Percentiles rank a stretch among this genome's conserved stretches.
These are phyloP conservation scores for Podaxis rugospora DNA, from an alignment of 768 basidiomycete genomes.

Conservation along the genomic window DNA sequence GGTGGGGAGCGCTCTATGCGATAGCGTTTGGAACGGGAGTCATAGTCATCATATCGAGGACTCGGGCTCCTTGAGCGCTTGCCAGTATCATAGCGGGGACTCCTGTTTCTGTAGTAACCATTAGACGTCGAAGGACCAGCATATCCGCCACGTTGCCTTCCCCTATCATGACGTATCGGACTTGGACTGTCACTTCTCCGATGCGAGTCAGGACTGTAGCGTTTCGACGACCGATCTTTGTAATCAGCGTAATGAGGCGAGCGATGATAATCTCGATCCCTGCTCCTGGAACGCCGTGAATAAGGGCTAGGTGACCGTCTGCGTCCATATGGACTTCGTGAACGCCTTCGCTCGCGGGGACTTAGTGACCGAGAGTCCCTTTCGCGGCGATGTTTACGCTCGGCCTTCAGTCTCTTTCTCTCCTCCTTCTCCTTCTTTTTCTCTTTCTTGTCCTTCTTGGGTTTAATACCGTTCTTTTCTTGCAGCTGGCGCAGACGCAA, in stretches of 20 bases:
- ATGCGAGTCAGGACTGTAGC: constrained; percentile 31
- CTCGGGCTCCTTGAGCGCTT: constrained; percentile 36
- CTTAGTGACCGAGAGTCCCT: constrained; percentile 19
- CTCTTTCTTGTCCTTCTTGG: constrained; percentile 74
- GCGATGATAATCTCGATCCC: constrained; percentile 19
- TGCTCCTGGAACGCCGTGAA: constrained; percentile 45
- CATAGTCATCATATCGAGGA: constrained; percentile 18
- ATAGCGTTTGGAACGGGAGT: constrained; percentile 41
- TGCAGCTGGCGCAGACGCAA: constrained; percentile 79
- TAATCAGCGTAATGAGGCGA: constrained; percentile 31
- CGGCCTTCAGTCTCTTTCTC: constrained; percentile 36
- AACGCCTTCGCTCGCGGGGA: constrained; percentile 13
- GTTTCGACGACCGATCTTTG: constrained; percentile 16
- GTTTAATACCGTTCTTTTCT: constrained; percentile 75
- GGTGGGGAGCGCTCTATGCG: constrained; percentile 43
- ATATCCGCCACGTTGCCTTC: constrained; percentile 20
- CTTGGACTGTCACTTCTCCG: constrained; percentile 27
- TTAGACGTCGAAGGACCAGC: constrained; percentile 24
- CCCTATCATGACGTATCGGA: constrained; percentile 19
- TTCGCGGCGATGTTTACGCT: constrained; percentile 28
- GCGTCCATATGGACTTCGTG: constrained; percentile 14
- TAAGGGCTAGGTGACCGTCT: constrained; percentile 14
- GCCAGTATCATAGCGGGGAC: constrained; percentile 23
- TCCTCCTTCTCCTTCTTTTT: constrained; percentile 47
- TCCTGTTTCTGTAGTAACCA: constrained; percentile 18